phyloP scores from a whole-genome alignment of 768 basidiomycete genomes.

The Collybiopsis confluens region DNA sequence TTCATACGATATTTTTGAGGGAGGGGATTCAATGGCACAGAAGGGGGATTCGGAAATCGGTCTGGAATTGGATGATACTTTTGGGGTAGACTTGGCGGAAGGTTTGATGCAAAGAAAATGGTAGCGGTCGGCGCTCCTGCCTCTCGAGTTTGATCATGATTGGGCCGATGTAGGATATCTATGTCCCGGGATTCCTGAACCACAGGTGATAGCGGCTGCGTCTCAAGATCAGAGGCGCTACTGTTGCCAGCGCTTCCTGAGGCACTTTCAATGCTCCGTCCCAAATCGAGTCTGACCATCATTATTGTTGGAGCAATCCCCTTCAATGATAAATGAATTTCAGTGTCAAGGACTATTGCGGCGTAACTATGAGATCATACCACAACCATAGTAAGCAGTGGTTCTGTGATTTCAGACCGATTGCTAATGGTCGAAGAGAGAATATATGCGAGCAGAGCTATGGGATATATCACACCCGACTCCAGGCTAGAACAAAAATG shows the following conservation, averaged over 20 bases:
- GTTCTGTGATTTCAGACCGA: background rate
- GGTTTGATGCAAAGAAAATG: too few relatives aligned
- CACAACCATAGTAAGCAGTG: background rate
- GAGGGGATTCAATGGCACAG: too few relatives aligned
- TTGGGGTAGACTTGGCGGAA: too few relatives aligned
- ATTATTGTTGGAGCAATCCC: background rate
- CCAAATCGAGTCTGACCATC: background rate
- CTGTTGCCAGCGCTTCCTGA: background rate
- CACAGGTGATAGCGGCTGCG: too few relatives aligned
- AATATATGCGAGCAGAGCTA: background rate
- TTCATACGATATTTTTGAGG: too few relatives aligned
- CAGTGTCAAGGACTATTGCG: background rate
- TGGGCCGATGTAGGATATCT: too few relatives aligned
- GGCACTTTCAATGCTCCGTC: background rate
- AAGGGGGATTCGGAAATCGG: too few relatives aligned
- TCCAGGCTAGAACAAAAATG: background rate
- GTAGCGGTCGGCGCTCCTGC: too few relatives aligned
- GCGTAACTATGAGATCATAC: background rate
- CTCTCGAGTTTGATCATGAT: too few relatives aligned
- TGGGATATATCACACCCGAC: background rate
- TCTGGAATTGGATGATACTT: too few relatives aligned
- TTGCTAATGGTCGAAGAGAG: too few relatives aligned
- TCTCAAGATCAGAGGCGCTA: background rate
- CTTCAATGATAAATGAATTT: background rate
- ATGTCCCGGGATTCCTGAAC: too few relatives aligned